Percentiles rank a stretch among this genome's conserved stretches.
Conservation (phyloP, 1,284 basidiomycete genomes). For the Ceratobasidium theobromae region DNA sequence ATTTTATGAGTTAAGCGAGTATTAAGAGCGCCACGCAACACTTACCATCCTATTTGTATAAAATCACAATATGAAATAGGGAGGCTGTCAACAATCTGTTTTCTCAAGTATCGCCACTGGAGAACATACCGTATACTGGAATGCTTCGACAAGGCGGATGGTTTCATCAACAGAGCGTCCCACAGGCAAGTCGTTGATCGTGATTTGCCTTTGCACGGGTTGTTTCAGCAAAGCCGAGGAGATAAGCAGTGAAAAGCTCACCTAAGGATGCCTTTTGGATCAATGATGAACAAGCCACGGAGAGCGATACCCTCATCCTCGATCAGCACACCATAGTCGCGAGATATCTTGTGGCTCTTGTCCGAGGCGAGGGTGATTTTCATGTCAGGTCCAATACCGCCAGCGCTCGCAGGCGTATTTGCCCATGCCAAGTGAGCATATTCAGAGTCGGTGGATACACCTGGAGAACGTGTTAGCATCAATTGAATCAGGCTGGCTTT, state of each 20-base stretch:
- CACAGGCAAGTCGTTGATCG: constrained; percentile 86
- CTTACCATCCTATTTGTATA: constrained; percentile 30
- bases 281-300: constrained; percentile 86
- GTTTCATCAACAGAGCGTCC: constrained; percentile 91
- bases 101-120: background rate
- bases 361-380: constrained; percentile 68
- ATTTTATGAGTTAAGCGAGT: background rate
- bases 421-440: constrained; percentile 89
- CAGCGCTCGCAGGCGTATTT: constrained; percentile 73
- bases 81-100: background rate
- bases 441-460: constrained; percentile 79
- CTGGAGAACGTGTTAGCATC: constrained; percentile 24
- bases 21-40: background rate
- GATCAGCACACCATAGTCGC: constrained; percentile 80
- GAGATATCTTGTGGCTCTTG: constrained; percentile 47
- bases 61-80: background rate
- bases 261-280: constrained; percentile 81
- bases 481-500: constrained; percentile 13
- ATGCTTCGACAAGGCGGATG: constrained; percentile 83
- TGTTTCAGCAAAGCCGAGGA: constrained; percentile 25
- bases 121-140: constrained; percentile 76
- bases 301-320: constrained; percentile 84
- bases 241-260: constrained; percentile 40
- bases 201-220: constrained; percentile 61
- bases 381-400: constrained; percentile 84